Base-by-base conservation (phyloP, 176 grass and related monocot species). In the Carex scoparia region DNA sequence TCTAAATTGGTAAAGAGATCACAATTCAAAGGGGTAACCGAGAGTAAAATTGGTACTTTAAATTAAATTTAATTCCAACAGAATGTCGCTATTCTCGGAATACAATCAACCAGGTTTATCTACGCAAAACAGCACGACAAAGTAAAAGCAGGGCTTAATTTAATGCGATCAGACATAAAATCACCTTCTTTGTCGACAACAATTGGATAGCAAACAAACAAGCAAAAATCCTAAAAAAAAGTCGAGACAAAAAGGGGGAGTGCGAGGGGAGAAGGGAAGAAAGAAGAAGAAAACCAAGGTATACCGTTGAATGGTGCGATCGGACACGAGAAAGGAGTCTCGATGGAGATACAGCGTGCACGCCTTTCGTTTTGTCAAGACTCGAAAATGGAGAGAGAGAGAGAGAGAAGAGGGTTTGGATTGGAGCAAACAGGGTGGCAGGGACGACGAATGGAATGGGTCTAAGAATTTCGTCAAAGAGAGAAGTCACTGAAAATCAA, bases 381-480 rank as follows among this genome's bases (percentile, higher is more conserved):
- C 74, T 37, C 12, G 30, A 37, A 72, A 79, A 32, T 57, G 51
- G 53, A 7, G 12, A 58, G 48, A 56, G 53, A 7, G 12, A 58
- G 48, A 56, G 46, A 57, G 14, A 78, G 35, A 16, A 78, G 74
- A 57, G 53, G 51, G 74, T 75, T 75, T 75, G 69, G 69, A 72
- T 75, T 75, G 69, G 69, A 72, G 11, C 2, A 19, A 75, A 57
- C 74, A 78, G 73, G 46, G 49, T 78, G 73, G 73, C 73, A 79
- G 53, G 1, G 19, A 19, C 68, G 68, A 71, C 46, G 46, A 48
- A 72, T 44, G 40, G 69, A 70, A 42, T 46, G 74, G 51, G 74
- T 78, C 74, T 16, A 71, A 71, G 18, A 71, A 19, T 9, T n/a
- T 15, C 18, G 53, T 79, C 74, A 58, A 48, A 12, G 46, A 5